These are phyloP conservation scores for Aureobasidium pullulans DNA, from an alignment of 2,329 filamentous ascomycete genomes.

Conservation along the genomic window DNA sequence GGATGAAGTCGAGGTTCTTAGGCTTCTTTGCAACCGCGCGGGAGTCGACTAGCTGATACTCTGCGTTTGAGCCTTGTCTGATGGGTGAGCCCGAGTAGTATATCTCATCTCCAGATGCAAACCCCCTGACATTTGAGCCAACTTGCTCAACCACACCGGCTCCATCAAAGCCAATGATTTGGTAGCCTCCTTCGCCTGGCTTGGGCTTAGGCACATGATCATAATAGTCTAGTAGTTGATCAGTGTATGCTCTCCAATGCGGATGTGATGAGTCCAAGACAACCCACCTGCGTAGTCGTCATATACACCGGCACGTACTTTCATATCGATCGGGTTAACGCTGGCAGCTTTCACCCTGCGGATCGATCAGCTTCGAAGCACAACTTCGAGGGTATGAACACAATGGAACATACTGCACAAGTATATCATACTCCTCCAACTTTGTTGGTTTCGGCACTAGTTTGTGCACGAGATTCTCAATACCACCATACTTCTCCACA, in stretches of 20 bases:
- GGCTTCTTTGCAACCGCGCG: slow-evolving; percentile 35
- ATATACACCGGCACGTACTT: slow-evolving; percentile 27
- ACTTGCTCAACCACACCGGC: slow-evolving; percentile 31
- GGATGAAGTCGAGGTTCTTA: slow-evolving; percentile 30
- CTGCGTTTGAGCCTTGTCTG: slow-evolving; percentile 36
- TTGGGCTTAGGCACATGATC: slow-evolving; percentile 21
- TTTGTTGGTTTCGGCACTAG: slow-evolving; percentile 27
- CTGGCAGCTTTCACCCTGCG: slow-evolving; percentile 30
- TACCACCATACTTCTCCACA: slow-evolving; percentile 24
- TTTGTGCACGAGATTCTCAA: slow-evolving; percentile 23
- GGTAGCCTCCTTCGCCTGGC: slow-evolving; percentile 18
- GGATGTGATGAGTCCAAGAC: no score
- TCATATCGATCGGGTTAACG: slow-evolving; percentile 36
- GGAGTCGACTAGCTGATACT: slow-evolving; percentile 37
- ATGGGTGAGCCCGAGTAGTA: slow-evolving; percentile 36
- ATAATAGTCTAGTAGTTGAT: slow-evolving; percentile 27
- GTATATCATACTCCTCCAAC: slow-evolving; percentile 28
- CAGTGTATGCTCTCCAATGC: no score
- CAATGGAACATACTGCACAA: slow-evolving; percentile 25
- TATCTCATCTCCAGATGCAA: slow-evolving; percentile 37
- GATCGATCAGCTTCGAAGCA: not conserved
- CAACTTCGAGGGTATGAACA: not conserved
- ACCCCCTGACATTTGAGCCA: slow-evolving; percentile 28
- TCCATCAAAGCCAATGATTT: slow-evolving; percentile 40
- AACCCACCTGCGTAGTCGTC: slow-evolving; percentile 26